Evolutionary conservation across 306 rosid genomes (phyloP).

Genomic region (Cercis canadensis): DNA sequence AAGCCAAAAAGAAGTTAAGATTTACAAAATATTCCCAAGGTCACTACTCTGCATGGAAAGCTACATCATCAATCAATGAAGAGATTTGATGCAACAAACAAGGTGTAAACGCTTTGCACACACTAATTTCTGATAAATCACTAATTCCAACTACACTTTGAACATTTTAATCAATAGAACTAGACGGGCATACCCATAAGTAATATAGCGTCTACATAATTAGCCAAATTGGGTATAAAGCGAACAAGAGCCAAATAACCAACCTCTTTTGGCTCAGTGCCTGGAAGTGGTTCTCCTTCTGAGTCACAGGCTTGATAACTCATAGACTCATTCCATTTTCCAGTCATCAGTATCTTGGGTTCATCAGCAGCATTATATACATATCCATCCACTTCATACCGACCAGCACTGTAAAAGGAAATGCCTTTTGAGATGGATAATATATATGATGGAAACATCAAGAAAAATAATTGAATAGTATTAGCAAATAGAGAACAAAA

Average conservation of each 20-base stretch:
- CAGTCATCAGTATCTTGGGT: conserved; percentile 86
- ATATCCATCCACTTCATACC: conserved; percentile 94
- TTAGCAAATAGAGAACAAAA: conserved; percentile 7
- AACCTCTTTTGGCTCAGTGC: conserved; percentile 88
- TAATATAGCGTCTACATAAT: conserved; percentile 11
- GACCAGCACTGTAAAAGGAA: conserved; percentile 68
- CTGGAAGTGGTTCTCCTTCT: conserved; percentile 93
- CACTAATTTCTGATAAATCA: no score
- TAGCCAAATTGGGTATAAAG: conserved; percentile 14
- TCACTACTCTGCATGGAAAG: no score
- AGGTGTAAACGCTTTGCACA: no score
- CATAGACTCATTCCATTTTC: conserved; percentile 90
- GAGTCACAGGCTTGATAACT: conserved; percentile 83
- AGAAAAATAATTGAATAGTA: conserved; percentile 1
- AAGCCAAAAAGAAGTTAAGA: no score
- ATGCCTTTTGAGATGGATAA: conserved; percentile 29
- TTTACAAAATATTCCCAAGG: no score
- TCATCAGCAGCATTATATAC: conserved; percentile 82
- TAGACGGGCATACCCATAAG: conserved; percentile 4
- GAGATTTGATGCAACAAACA: no score
- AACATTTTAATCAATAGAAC: neutral
- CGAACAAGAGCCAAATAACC: conserved; percentile 17
- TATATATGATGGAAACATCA: neutral
- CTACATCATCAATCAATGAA: no score
- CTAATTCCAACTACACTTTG: no score